These are phyloP conservation scores for Penicillium brasilianum DNA, from an alignment of 2,329 filamentous ascomycete genomes.

Conservation along the genomic window DNA sequence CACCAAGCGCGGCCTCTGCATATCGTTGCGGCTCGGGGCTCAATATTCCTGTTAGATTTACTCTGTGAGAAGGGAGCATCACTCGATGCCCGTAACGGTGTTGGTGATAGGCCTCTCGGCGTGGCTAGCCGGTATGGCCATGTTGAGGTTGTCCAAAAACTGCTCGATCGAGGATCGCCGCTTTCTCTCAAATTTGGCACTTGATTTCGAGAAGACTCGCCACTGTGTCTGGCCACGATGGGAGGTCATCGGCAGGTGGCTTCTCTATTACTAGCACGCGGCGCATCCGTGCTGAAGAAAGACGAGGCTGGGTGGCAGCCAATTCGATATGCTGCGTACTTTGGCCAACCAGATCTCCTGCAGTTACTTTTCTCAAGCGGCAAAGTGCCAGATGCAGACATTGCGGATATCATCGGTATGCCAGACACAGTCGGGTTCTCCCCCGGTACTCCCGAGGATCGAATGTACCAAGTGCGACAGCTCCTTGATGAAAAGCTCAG, in stretches of 20 bases:
- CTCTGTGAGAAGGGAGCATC: constrained; percentile 40
- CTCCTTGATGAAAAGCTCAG: constrained; percentile 21
- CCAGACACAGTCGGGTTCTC: constrained; percentile 35
- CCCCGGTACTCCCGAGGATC: constrained; percentile 29
- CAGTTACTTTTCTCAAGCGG: constrained; percentile 38
- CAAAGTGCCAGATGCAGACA: constrained; percentile 20
- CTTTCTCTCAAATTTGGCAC: constrained; percentile 34
- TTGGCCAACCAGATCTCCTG: constrained; percentile 44
- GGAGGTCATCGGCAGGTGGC: constrained; percentile 41
- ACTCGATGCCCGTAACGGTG: constrained; percentile 40
- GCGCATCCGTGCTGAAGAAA: constrained; percentile 41
- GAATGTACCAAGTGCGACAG: constrained; percentile 26
- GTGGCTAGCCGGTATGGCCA: constrained; percentile 42
- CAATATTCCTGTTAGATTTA: constrained; percentile 37
- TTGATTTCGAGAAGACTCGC: constrained; percentile 43
- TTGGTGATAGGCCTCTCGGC: constrained; percentile 42
- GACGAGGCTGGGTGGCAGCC: constrained; percentile 47
- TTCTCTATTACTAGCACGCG: constrained; percentile 38
- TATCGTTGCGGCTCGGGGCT: constrained; percentile 37
- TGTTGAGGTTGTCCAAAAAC: constrained; percentile 38
- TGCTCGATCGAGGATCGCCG: constrained; percentile 41
- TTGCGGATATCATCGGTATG: constrained; percentile 22
- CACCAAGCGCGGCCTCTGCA: constrained; percentile 42
- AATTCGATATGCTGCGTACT: constrained; percentile 44
- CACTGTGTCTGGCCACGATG: constrained; percentile 45